Conservation (phyloP, 805 yeast genomes). For the Zygotorulaspora sp. region DNA sequence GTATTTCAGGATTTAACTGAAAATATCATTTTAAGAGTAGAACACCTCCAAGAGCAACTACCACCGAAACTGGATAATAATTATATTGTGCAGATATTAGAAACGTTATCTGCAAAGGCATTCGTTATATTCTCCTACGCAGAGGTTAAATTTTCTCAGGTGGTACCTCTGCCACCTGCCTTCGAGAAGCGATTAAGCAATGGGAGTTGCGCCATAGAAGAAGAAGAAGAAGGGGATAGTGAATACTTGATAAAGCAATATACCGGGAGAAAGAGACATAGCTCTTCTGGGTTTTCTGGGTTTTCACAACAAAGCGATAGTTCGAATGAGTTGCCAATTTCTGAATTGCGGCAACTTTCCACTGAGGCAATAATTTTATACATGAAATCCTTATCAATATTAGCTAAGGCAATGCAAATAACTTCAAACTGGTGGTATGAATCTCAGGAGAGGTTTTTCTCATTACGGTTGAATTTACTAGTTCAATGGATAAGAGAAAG, state of each 20-base stretch:
- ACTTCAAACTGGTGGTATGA: conserved; percentile 90
- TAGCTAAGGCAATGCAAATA: conserved; percentile 79
- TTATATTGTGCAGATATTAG: conserved; percentile 47
- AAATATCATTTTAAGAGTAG: conserved; percentile 29
- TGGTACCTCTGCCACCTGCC: conserved; percentile 57
- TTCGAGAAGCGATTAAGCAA: conserved; percentile 25
- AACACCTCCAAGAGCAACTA: conserved; percentile 15
- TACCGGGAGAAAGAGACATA: conserved; percentile 9
- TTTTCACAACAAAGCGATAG: conserved; percentile 9
- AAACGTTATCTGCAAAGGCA: conserved; percentile 79
- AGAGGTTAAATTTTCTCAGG: conserved; percentile 81
- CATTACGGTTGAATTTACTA: conserved; percentile 51
- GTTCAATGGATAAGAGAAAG: conserved; percentile 91
- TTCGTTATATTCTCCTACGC: conserved; percentile 87
- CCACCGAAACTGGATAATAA: conserved; percentile 17
- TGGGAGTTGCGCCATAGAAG: conserved; percentile 37
- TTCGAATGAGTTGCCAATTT: conserved; percentile 45
- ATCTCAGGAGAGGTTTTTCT: conserved; percentile 38
- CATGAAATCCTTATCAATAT: conserved; percentile 73
- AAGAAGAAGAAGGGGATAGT: conserved; percentile 29
- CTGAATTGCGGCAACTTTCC: conserved; percentile 54
- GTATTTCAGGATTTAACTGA: conserved; percentile 32
- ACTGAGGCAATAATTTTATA: conserved; percentile 85
- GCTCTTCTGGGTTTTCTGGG: conserved; percentile 6
- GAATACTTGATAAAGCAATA: conserved; percentile 10